Evolutionary conservation across 148 eudicot species (phyloP).

Genomic region (Heliamphora exappendiculata): DNA sequence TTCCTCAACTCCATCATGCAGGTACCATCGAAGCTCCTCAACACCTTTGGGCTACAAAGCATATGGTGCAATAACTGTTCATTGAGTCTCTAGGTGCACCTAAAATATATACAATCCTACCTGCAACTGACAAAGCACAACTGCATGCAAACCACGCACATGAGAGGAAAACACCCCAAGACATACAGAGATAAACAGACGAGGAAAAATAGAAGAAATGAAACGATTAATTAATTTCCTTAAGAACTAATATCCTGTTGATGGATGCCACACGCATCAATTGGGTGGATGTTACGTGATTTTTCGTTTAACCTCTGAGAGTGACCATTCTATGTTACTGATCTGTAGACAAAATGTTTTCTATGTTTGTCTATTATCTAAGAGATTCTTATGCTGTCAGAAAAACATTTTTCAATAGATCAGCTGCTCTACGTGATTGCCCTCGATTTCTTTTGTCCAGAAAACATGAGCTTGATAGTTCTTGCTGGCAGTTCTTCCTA

Average conservation of each 20-base stretch:
- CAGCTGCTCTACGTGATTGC: neutral
- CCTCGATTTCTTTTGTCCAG: neutral
- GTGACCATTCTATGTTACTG: too few species aligned
- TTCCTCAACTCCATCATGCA: neutral
- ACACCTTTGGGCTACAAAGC: neutral
- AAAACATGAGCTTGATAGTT: neutral
- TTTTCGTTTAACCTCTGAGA: too few species aligned
- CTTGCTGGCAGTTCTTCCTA: neutral
- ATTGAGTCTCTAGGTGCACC: too few species aligned
- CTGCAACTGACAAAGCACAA: neutral
- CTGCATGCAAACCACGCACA: neutral
- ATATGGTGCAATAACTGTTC: too few species aligned
- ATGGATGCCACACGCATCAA: too few species aligned
- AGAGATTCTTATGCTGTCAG: too few species aligned
- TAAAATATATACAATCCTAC: neutral
- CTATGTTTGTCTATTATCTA: neutral
- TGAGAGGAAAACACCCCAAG: neutral
- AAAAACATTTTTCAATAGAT: too few species aligned
- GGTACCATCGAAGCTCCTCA: neutral
- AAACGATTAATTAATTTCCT: neutral
- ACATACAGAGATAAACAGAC: neutral
- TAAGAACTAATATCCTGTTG: neutral
- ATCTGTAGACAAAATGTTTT: too few species aligned
- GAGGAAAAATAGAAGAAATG: neutral
- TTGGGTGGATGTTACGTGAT: too few species aligned